These are phyloP conservation scores for Candida sp. DNA, from an alignment of 1,139 yeast genomes.

Conservation along the genomic window DNA sequence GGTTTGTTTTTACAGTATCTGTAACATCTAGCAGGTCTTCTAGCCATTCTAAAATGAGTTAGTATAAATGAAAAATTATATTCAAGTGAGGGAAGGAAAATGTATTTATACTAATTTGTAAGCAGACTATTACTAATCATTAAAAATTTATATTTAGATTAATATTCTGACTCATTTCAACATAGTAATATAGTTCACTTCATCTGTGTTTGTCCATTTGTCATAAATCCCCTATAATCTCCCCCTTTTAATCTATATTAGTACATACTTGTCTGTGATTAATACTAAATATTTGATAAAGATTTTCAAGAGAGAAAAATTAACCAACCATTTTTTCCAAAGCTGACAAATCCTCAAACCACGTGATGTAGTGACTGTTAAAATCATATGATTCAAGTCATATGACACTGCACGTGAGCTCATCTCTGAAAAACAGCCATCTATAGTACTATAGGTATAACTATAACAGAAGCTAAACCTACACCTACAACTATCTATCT, in stretches of 20 bases:
- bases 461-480: conserved; percentile 1
- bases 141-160: too few relatives aligned
- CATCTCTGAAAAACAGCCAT: not conserved
- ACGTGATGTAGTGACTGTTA: conserved; percentile 6
- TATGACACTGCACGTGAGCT: not conserved
- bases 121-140: not conserved
- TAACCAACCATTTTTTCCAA: not conserved
- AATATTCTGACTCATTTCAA: too few relatives aligned
- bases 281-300: not conserved
- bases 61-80: conserved; percentile 17
- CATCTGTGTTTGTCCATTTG: too few relatives aligned
- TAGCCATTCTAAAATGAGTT: conserved; percentile 70
- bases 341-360: not conserved
- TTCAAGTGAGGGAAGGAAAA: not conserved
- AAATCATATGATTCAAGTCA: not conserved
- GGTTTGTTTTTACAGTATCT: conserved; percentile 99
- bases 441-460: too few relatives aligned
- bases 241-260: too few relatives aligned
- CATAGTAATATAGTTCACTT: too few relatives aligned
- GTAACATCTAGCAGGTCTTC: conserved; percentile 99
- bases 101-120: not conserved
- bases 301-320: not conserved
- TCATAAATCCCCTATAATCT: too few relatives aligned
- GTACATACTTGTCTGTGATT: not conserved
- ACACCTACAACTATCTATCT: not conserved